Percentiles rank a stretch among this genome's conserved stretches.
Evolutionary conservation across 345 rosid species (phyloP).

Genomic region (Corchorus olitorius): DNA sequence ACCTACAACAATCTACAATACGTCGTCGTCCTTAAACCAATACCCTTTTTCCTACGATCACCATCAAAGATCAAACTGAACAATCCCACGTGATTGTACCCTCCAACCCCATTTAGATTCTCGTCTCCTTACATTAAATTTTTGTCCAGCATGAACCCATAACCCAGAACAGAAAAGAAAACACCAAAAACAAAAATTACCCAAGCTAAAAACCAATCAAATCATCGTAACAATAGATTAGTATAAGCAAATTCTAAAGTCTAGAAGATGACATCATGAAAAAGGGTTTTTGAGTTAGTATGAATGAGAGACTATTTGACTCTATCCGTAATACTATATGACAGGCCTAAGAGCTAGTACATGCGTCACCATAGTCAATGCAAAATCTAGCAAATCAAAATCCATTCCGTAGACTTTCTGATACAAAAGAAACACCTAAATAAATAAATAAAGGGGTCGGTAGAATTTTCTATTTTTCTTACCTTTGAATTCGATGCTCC

Average conservation of each 20-base stretch:
- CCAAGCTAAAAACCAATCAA: not conserved
- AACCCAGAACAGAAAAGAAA: not conserved
- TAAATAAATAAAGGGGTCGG: not conserved
- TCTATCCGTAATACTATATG: not conserved
- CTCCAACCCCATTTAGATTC: slow-evolving; percentile 19
- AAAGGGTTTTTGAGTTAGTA: not conserved
- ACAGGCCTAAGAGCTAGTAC: slow-evolving; percentile 7
- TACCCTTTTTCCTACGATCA: slow-evolving; percentile 15
- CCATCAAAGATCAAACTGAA: slow-evolving; percentile 8
- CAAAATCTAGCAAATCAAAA: slow-evolving; percentile 26
- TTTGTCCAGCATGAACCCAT: not conserved
- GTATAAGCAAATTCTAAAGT: not conserved
- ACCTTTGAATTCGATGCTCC: slow-evolving; percentile 80
- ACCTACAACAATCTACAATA: not conserved
- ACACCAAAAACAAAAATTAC: not conserved
- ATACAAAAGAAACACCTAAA: not conserved
- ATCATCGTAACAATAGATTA: not conserved
- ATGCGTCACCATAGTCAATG: slow-evolving; percentile 29
- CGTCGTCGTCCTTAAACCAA: not conserved
- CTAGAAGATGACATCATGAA: not conserved
- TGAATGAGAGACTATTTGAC: slow-evolving; percentile 3
- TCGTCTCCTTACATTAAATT: not conserved
- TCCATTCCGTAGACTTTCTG: not conserved
- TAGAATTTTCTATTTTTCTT: not conserved
- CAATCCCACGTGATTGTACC: slow-evolving; percentile 33